These are phyloP conservation scores for Candida pseudocylindracea DNA, from an alignment of 1,139 yeast genomes.

Conservation along the genomic window DNA sequence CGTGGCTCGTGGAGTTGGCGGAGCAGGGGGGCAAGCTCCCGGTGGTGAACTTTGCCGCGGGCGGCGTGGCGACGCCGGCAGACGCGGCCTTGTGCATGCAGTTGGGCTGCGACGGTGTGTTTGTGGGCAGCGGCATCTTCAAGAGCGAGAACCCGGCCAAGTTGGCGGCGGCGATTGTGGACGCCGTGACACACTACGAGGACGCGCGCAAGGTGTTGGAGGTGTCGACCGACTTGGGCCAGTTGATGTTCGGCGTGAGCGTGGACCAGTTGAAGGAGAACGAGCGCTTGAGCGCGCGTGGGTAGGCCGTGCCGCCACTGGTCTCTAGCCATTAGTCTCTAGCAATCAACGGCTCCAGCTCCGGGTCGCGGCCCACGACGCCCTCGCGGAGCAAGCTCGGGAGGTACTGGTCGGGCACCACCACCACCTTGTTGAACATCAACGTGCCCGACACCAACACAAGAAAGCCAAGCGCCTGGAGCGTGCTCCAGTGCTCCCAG, in stretches of 20 bases:
- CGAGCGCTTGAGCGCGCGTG: constrained; percentile 13
- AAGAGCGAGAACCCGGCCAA: constrained; percentile 53
- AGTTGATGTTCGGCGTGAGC: constrained; percentile 51
- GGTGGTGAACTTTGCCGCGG: constrained; percentile 79
- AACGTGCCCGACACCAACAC: constrained; percentile 52
- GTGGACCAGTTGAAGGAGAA: constrained; percentile 23
- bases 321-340: too few species aligned
- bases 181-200: constrained; percentile 56
- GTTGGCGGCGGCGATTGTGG: constrained; percentile 62
- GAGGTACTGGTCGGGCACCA: too few species aligned
- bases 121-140: constrained; percentile 83
- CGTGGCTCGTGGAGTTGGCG: constrained; percentile 25
- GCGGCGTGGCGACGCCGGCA: constrained; percentile 80
- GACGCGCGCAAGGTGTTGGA: constrained; percentile 46
- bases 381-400: too few species aligned
- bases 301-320: too few species aligned
- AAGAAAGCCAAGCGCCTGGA: constrained; percentile 45
- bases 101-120: constrained; percentile 80
- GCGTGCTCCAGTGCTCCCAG: constrained; percentile 46
- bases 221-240: constrained; percentile 56
- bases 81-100: constrained; percentile 85
- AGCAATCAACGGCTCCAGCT: too few species aligned
- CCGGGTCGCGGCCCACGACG: too few species aligned
- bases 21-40: constrained; percentile 43
- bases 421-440: constrained; percentile 47